These are phyloP conservation scores for Saccharomyces hybrid DNA, from an alignment of 1,139 yeast genomes.

Conservation along the genomic window DNA sequence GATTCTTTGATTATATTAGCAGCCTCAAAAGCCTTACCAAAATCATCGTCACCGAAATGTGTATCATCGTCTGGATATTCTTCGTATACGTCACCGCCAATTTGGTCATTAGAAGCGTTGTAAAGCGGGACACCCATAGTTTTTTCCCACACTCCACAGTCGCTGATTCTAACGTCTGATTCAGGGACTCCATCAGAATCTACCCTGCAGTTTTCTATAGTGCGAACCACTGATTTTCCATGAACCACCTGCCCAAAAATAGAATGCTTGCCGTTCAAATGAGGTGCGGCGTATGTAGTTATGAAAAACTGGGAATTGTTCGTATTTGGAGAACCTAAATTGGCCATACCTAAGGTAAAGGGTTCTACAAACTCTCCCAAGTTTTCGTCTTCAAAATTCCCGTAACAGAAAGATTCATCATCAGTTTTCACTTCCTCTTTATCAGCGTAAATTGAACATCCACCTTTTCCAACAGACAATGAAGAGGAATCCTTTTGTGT, in stretches of 20 bases:
- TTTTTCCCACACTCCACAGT: conserved; percentile 62
- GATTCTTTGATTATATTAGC: conserved; percentile 53
- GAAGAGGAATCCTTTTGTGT: conserved; percentile 30
- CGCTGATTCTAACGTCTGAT: conserved; percentile 43
- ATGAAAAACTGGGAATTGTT: conserved; percentile 78
- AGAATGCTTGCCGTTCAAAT: conserved; percentile 66
- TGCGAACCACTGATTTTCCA: conserved; percentile 68
- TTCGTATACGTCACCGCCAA: conserved; percentile 66
- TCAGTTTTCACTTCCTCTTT: conserved; percentile 17
- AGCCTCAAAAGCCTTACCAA: conserved; percentile 45
- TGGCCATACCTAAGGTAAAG: conserved; percentile 68
- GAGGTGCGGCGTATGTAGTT: conserved; percentile 63
- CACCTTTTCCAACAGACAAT: conserved; percentile 47
- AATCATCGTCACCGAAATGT: conserved; percentile 50
- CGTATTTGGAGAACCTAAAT: conserved; percentile 46
- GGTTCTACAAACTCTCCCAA: conserved; percentile 39
- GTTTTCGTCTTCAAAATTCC: conserved; percentile 58
- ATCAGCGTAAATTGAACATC: conserved; percentile 39
- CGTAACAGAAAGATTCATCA: conserved; percentile 20
- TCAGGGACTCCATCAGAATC: conserved; percentile 41
- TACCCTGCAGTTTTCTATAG: conserved; percentile 48
- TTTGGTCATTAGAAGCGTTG: conserved; percentile 52
- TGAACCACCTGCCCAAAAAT: conserved; percentile 60
- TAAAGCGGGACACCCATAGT: conserved; percentile 48
- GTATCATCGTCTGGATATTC: conserved; percentile 70